A percentile compares a stretch with the other conserved stretches of the same genome.
phyloP scores from a whole-genome alignment of 352 stramenopile species.

The Phytophthora tentaculata region DNA sequence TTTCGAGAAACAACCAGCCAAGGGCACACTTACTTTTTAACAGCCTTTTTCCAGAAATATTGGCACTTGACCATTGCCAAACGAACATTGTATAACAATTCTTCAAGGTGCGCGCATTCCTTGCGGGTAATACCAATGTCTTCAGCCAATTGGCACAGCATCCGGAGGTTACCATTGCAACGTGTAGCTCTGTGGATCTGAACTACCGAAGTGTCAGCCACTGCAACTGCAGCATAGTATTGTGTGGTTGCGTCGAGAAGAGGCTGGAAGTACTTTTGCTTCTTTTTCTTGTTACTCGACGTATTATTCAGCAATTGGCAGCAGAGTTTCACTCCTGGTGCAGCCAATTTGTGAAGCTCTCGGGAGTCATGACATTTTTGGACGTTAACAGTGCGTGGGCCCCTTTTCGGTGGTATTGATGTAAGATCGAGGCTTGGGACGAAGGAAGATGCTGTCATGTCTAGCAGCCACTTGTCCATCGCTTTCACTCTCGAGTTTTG shows the following conservation, averaged over 20 bases:
- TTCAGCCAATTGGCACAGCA: constrained; percentile 1
- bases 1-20: background rate
- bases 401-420: constrained; percentile 15
- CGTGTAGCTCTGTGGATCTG: background rate
- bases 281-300: constrained; percentile 1
- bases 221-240: constrained; percentile 5
- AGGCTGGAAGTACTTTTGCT: constrained; percentile 13
- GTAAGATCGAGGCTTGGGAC: constrained; percentile 15
- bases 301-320: background rate
- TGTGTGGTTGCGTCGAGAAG: constrained; percentile 17
- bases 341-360: no score
- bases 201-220: background rate
- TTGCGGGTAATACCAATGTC: background rate
- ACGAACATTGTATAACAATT: constrained; percentile 16
- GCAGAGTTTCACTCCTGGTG: no score
- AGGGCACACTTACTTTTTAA: constrained; percentile 11
- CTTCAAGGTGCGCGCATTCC: constrained; percentile 22
- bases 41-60: constrained; percentile 2
- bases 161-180: constrained; percentile 1
- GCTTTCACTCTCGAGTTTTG: constrained; percentile 5
- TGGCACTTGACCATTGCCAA: constrained; percentile 4
- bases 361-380: background rate
- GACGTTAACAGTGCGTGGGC: background rate
- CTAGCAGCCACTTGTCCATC: constrained; percentile 6
- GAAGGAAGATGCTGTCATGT: constrained; percentile 24